A percentile compares a stretch with the other conserved stretches of the same genome.
These are phyloP conservation scores for Theobroma grandiflorum DNA, from an alignment of 441 rosid species.

Conservation along the genomic window DNA sequence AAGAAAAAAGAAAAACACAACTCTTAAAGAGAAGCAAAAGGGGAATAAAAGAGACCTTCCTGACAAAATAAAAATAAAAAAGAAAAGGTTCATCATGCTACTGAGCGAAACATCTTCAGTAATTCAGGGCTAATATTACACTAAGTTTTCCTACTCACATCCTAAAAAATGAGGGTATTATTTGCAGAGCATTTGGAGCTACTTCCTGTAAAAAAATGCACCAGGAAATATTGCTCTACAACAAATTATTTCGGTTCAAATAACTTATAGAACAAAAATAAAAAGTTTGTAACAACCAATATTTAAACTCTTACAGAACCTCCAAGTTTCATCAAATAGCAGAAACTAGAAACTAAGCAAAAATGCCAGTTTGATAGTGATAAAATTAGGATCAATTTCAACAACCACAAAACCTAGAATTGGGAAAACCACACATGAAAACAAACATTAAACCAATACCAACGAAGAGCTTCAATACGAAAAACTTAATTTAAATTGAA, in stretches of 20 bases:
- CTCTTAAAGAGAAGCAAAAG: not conserved
- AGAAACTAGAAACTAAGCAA: not conserved
- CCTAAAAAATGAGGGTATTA: not conserved
- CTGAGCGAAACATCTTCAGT: too few species aligned
- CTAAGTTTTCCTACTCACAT: not conserved
- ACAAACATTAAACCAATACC: not conserved
- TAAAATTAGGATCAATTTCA: not conserved
- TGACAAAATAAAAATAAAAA: not conserved
- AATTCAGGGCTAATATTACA: not conserved
- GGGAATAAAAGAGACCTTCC: not conserved
- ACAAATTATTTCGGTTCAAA: conserved; percentile 1
- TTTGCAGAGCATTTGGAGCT: not conserved
- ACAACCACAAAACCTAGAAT: not conserved
- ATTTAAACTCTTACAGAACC: not conserved
- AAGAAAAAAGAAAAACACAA: not conserved
- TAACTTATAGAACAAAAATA: not conserved
- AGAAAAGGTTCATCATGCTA: not conserved
- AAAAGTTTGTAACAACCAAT: not conserved
- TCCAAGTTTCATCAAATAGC: not conserved
- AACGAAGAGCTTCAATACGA: not conserved
- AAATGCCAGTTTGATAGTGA: not conserved
- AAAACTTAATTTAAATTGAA: not conserved
- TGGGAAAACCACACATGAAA: not conserved
- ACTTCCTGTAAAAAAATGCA: not conserved
- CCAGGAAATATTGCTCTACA: not conserved